These are phyloP conservation scores for Auricularia auricula-judae DNA, from an alignment of 768 basidiomycete species.

Conservation along the genomic window DNA sequence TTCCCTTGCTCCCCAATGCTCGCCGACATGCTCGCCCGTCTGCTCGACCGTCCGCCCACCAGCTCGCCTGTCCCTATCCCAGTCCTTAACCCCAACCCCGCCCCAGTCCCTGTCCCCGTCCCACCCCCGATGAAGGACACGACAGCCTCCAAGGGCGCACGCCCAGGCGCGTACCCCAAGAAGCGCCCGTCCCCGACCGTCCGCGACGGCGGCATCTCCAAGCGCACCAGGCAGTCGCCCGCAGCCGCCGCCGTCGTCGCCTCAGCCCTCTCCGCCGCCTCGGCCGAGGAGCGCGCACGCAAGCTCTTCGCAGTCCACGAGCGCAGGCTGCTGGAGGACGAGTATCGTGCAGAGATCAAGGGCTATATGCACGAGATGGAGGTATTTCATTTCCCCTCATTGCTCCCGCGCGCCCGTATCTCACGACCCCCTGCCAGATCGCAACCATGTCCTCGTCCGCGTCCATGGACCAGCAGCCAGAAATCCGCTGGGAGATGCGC, in stretches of 20 bases:
- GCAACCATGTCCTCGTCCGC: slow-evolving; percentile 84
- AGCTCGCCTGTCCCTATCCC: slow-evolving; percentile 4
- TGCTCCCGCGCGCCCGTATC: not conserved
- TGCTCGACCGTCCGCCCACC: not conserved
- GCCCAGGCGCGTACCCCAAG: slow-evolving; percentile 65
- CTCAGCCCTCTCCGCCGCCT: slow-evolving; percentile 46
- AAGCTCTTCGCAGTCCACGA: slow-evolving; percentile 28
- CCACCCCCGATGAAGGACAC: slow-evolving; percentile 58
- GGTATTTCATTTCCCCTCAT: slow-evolving; percentile 39
- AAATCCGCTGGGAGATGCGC: slow-evolving; percentile 99
- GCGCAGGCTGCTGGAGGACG: slow-evolving; percentile 79
- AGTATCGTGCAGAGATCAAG: slow-evolving; percentile 88
- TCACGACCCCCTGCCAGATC: slow-evolving; percentile 32
- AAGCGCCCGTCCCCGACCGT: slow-evolving; percentile 63
- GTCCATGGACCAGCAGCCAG: slow-evolving; percentile 98
- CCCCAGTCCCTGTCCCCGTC: slow-evolving; percentile 3
- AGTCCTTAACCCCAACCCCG: slow-evolving; percentile 4
- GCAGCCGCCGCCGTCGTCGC: slow-evolving; percentile 34
- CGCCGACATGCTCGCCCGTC: slow-evolving; percentile 1
- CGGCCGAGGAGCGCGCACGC: slow-evolving; percentile 22
- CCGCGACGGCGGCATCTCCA: slow-evolving; percentile 49
- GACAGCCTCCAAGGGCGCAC: slow-evolving; percentile 41
- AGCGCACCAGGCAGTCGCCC: slow-evolving; percentile 40
- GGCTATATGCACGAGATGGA: slow-evolving; percentile 98
- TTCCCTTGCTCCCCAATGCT: not conserved